Conservation (phyloP, 2,329 filamentous ascomycete species). For the Cercospora sesami region DNA sequence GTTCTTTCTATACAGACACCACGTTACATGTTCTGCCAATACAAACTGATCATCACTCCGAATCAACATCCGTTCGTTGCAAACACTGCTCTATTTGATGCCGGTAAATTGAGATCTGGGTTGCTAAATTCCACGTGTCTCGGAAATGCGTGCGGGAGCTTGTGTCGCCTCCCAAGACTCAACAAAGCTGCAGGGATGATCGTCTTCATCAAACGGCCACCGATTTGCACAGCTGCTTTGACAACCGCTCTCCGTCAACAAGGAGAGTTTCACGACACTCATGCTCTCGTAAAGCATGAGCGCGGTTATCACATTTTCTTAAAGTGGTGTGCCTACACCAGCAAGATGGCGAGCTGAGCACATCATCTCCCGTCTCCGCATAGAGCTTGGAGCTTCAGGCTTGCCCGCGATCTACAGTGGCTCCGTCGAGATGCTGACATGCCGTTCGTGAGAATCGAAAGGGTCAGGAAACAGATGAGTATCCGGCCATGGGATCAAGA, state of each 20-base stretch:
- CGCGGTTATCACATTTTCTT: background rate
- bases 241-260: background rate
- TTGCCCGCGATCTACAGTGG: background rate
- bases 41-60: background rate
- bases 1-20: background rate
- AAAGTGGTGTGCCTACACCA: background rate
- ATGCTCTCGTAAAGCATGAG: background rate
- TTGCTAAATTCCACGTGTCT: conserved; percentile 9
- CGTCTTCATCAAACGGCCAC: conserved; percentile 6
- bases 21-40: background rate
- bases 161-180: conserved; percentile 7
- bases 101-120: conserved; percentile 3
- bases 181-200: conserved; percentile 10
- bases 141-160: conserved; percentile 9
- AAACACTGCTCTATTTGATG: background rate
- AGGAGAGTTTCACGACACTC: background rate
- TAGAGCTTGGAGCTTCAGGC: background rate
- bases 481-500: background rate
- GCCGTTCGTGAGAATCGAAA: background rate
- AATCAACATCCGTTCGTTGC: background rate
- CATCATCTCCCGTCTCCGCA: background rate
- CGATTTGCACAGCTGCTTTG: background rate
- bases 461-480: background rate
- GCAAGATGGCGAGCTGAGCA: background rate
- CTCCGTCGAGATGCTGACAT: background rate